phyloP scores from a whole-genome alignment of 768 basidiomycete genomes.

The Pleurotus platypus region DNA sequence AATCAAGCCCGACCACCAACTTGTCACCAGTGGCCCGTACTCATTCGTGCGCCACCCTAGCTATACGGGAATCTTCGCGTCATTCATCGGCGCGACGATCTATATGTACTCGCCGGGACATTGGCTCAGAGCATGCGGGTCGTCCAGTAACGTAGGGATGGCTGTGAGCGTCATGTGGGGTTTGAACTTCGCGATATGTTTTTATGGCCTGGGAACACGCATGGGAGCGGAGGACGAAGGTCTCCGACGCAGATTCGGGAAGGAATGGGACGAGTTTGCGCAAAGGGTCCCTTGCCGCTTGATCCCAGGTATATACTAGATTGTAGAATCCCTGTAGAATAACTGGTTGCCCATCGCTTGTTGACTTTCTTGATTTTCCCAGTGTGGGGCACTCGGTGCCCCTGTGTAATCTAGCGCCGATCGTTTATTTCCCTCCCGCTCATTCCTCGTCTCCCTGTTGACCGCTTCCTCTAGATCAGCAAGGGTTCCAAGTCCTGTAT shows the following conservation, averaged over 20 bases:
- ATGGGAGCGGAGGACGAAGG: constrained; percentile 27
- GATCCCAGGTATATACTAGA: constrained; percentile 26
- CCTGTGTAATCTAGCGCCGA: too few relatives aligned
- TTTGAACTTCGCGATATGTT: background rate
- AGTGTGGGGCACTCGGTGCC: too few relatives aligned
- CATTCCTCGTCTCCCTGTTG: too few relatives aligned
- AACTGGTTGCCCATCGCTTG: too few relatives aligned
- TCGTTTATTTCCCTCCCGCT: too few relatives aligned
- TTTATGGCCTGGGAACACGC: constrained; percentile 10
- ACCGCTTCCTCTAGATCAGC: background rate
- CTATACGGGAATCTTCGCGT: constrained; percentile 20
- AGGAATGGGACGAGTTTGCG: constrained; percentile 29
- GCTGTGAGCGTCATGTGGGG: background rate
- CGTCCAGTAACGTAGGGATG: background rate
- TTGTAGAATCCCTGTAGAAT: too few relatives aligned
- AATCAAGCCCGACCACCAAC: constrained; percentile 22
- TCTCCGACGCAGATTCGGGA: constrained; percentile 24
- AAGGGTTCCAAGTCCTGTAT: too few relatives aligned
- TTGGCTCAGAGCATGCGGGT: constrained; percentile 9
- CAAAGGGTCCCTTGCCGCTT: constrained; percentile 22
- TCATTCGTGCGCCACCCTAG: constrained; percentile 26
- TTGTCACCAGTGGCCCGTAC: constrained; percentile 23
- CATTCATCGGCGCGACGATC: constrained; percentile 16
- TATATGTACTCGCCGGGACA: constrained; percentile 11
- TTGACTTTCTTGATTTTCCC: too few relatives aligned